Base-by-base conservation (phyloP, 2,329 filamentous ascomycete species). In the Aspergillus luchuensis region DNA sequence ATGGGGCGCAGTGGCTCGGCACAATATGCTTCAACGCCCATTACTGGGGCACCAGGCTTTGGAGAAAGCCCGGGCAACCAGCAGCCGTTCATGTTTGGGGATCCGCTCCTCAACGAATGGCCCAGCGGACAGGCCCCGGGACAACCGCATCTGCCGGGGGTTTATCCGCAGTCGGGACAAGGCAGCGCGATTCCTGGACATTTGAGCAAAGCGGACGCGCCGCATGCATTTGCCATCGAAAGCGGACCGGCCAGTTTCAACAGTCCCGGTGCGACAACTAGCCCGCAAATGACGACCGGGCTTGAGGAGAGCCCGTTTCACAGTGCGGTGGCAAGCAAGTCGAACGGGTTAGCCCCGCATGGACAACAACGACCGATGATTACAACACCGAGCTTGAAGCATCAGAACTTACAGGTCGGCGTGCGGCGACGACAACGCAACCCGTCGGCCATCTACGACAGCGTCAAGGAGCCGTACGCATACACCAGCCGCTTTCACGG, bases 401-500 rank as follows among this genome's bases (percentile, higher is more conserved):
- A 76, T 56, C 78, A 72, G 71, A 75, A 63, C 66, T 64, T 78
- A 33, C 73, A 77, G 38, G 63, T 72, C 19, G 69, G 66, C 8
- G 59, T 66, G 15, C 87, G 85, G 70, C 81, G 83, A 38, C 76
- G 76, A n/a, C 81, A 83, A 54, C 82, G 84, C 41, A 92, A 97
- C 71, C 90, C 93, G 5, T 93, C 91, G 0, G 85, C 87, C 52
- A 91, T 98, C 58, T 99, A 98, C 75, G 88, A 93, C 63, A 90
- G 87, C 43, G 92, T 99, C 70, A 92, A 90, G 63, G 89, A 95
- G 70, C 93, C 95, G 4, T 97, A 98, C 72, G 89, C 91, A 8
- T 98, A 98, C 72, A 92, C 93, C 1, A 86, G 87, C 47, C 92
- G 91, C 19, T 98, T 97, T 74, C 95, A 99, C 77, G 90, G 89